Evolutionary conservation across 345 rosid species (phyloP).

Genomic region (Microcos paniculata): DNA sequence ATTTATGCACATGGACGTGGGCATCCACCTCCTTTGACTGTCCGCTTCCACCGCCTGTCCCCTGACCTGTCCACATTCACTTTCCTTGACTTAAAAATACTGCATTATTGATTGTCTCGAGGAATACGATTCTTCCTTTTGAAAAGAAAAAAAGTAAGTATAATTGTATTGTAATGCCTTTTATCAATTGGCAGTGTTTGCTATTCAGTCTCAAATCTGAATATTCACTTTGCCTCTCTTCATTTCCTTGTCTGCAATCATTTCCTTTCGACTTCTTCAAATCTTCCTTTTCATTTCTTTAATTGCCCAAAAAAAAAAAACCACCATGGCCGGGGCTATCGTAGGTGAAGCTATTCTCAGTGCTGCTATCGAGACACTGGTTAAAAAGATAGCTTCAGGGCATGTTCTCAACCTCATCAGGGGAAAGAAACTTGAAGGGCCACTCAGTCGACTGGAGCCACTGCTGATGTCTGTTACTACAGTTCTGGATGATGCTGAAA

Average conservation of each 20-base stretch:
- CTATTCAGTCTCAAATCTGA: too few relatives aligned
- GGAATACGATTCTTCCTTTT: too few relatives aligned
- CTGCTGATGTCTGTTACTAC: not conserved
- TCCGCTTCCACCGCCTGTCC: too few relatives aligned
- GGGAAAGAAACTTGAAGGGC: not conserved
- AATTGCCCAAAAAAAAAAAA: not conserved
- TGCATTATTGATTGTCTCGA: too few relatives aligned
- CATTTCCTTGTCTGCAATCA: not conserved
- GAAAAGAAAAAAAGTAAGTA: too few relatives aligned
- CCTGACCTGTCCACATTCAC: too few relatives aligned
- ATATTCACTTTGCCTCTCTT: too few relatives aligned
- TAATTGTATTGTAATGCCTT: too few relatives aligned
- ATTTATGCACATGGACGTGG: too few relatives aligned
- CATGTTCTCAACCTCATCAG: constrained; percentile 1
- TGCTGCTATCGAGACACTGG: constrained; percentile 14
- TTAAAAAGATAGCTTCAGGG: constrained; percentile 4
- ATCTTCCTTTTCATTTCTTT: not conserved
- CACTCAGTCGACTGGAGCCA: not conserved
- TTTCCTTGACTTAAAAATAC: too few relatives aligned
- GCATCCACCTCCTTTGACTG: too few relatives aligned
- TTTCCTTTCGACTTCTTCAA: not conserved
- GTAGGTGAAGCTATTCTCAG: constrained; percentile 12
- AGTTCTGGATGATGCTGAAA: constrained; percentile 15
- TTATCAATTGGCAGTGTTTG: too few relatives aligned
- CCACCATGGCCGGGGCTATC: not conserved